A percentile compares a stretch with the other conserved stretches of the same genome.
Evolutionary conservation across 176 grass and related monocot genomes (phyloP).

Genomic region (Avena atlantica): DNA sequence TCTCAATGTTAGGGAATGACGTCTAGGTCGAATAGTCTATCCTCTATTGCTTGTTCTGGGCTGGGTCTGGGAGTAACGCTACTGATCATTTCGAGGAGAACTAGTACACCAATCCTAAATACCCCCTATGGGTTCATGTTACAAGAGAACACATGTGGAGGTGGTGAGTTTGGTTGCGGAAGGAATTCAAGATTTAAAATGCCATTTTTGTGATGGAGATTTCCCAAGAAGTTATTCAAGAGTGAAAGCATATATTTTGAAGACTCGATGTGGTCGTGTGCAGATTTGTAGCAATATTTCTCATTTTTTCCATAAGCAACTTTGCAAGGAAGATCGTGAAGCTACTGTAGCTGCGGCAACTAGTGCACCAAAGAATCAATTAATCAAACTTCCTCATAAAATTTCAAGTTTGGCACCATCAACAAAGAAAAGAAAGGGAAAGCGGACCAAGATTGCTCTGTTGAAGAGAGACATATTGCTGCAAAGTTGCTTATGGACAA

Average conservation of each 20-base stretch:
- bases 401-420: not conserved
- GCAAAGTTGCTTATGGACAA: not conserved
- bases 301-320: not conserved
- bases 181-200: not conserved
- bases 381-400: not conserved
- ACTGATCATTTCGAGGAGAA: conserved; percentile 24
- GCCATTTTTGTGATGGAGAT: not conserved
- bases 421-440: not conserved
- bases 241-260: not conserved
- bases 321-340: not conserved
- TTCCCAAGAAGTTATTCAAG: not conserved
- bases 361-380: not conserved
- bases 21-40: not conserved
- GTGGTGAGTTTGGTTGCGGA: not conserved
- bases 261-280: not conserved
- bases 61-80: not conserved
- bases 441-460: not conserved
- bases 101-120: not conserved
- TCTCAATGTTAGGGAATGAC: not conserved
- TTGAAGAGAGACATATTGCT: not conserved
- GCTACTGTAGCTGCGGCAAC: not conserved
- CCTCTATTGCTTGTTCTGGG: not conserved
- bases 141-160: not conserved
- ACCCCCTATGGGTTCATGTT: not conserved
- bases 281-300: not conserved